phyloP scores from a whole-genome alignment of 1,284 basidiomycete genomes.

The Moesziomyces globuligerus region DNA sequence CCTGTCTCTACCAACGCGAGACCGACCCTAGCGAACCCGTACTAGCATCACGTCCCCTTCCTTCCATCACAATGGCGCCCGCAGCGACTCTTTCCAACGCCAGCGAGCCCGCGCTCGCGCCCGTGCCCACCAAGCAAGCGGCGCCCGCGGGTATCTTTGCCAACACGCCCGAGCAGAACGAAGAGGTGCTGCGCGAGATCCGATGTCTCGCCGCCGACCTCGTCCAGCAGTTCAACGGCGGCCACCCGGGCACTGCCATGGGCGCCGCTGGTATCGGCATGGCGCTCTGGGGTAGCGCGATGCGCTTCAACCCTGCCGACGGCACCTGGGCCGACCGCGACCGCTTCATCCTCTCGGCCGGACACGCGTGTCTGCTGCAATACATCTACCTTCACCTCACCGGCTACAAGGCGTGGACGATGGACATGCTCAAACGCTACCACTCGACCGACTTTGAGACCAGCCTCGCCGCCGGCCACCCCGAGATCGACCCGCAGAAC shows the following conservation, averaged over 20 bases:
- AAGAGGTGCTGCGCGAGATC: constrained; percentile 65
- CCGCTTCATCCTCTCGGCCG: constrained; percentile 76
- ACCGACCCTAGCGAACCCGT: too few species aligned
- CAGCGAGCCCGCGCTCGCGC: background rate
- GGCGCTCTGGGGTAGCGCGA: constrained; percentile 78
- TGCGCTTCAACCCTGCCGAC: constrained; percentile 85
- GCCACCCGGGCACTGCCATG: constrained; percentile 69
- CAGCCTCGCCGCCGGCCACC: constrained; percentile 74
- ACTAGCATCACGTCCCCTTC: too few species aligned
- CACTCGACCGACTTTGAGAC: constrained; percentile 77
- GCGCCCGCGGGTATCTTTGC: background rate
- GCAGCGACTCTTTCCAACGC: background rate
- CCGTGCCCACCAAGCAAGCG: constrained; percentile 1
- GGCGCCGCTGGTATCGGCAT: constrained; percentile 87
- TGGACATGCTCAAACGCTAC: constrained; percentile 79
- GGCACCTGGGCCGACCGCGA: constrained; percentile 76
- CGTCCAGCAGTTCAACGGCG: constrained; percentile 75
- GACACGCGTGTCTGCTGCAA: constrained; percentile 71
- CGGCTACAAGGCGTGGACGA: constrained; percentile 77
- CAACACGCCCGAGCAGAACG: constrained; percentile 6
- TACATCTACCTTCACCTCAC: constrained; percentile 83
- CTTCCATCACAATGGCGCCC: background rate
- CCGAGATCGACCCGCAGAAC: constrained; percentile 80
- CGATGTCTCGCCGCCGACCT: constrained; percentile 47
- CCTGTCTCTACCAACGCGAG: too few species aligned